Evolutionary conservation across 2,329 filamentous ascomycete species (phyloP).

Genomic region (Hansfordia pulvinata): DNA sequence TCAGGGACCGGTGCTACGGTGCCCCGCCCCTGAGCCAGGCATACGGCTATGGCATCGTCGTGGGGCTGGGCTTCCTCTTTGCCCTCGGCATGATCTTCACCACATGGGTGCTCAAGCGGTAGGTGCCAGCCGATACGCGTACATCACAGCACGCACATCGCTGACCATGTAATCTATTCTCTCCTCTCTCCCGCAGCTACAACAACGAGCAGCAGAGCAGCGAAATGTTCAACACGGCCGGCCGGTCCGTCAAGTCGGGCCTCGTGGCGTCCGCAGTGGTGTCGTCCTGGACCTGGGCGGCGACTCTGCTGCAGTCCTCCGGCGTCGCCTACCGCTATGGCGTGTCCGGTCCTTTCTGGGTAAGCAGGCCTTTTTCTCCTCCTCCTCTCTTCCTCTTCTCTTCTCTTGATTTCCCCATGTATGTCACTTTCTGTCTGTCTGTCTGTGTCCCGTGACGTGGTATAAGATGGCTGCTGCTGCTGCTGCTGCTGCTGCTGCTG

Average conservation of each 20-base stretch:
- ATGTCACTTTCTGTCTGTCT: too few relatives aligned
- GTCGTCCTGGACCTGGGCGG: slow-evolving; percentile 84
- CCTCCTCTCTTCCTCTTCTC: too few relatives aligned
- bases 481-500: too few relatives aligned
- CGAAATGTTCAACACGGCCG: slow-evolving; percentile 82
- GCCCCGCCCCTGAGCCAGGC: slow-evolving; percentile 32
- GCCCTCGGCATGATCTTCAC: slow-evolving; percentile 59
- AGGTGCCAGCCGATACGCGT: too few relatives aligned
- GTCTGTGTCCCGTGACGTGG: too few relatives aligned
- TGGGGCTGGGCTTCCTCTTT: slow-evolving; percentile 61
- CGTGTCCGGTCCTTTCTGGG: slow-evolving; percentile 41
- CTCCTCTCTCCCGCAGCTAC: slow-evolving; percentile 10
- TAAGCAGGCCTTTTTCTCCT: slow-evolving; percentile 1
- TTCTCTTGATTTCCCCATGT: too few relatives aligned
- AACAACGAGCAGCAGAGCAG: slow-evolving; percentile 63
- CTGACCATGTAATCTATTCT: not conserved
- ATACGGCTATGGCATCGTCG: slow-evolving; percentile 62
- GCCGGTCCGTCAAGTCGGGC: slow-evolving; percentile 74
- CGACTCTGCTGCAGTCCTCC: slow-evolving; percentile 63
- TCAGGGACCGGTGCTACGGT: slow-evolving; percentile 4
- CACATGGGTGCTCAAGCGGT: slow-evolving; percentile 53
- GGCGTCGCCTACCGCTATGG: slow-evolving; percentile 68
- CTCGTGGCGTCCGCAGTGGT: slow-evolving; percentile 77
- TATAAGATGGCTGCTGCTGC: too few relatives aligned
- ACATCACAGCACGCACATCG: not conserved